These are phyloP conservation scores for Colletotrichum australisinense DNA, from an alignment of 2,329 filamentous ascomycete genomes.

Conservation along the genomic window DNA sequence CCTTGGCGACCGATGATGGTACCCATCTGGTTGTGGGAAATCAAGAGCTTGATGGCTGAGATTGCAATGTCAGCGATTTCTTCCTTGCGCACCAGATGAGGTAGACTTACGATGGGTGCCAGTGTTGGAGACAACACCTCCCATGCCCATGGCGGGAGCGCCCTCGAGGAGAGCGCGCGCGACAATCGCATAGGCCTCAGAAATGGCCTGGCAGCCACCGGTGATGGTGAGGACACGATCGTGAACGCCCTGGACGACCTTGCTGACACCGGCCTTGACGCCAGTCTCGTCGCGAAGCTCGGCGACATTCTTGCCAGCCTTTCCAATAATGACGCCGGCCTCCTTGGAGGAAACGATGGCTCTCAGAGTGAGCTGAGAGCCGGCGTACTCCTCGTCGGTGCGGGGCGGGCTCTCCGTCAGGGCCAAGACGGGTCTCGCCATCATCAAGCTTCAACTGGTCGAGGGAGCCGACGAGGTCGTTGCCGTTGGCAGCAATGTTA, in stretches of 20 bases:
- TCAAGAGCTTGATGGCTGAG: slow-evolving; percentile 93
- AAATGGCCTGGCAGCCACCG: slow-evolving; percentile 87
- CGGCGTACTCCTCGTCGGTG: slow-evolving; percentile 96
- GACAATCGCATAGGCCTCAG: slow-evolving; percentile 93
- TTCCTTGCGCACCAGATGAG: neutral
- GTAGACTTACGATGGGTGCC: slow-evolving; percentile 89
- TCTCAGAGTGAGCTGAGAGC: slow-evolving; percentile 91
- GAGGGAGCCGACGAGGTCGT: slow-evolving; percentile 69
- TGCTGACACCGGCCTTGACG: slow-evolving; percentile 97
- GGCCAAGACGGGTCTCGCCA: slow-evolving; percentile 68
- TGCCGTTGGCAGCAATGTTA: slow-evolving; percentile 66
- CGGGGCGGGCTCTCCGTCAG: slow-evolving; percentile 86
- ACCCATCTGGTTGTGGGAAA: slow-evolving; percentile 99
- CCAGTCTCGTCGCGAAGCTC: slow-evolving; percentile 97
- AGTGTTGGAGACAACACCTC: slow-evolving; percentile 85
- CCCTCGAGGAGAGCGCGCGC: slow-evolving; percentile 92
- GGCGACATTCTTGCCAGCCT: slow-evolving; percentile 97
- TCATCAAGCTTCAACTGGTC: slow-evolving; percentile 76
- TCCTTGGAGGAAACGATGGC: slow-evolving; percentile 99
- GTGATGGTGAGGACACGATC: slow-evolving; percentile 97
- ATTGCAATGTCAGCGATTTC: slow-evolving; percentile 37
- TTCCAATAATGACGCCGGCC: slow-evolving; percentile 98
- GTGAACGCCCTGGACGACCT: slow-evolving; percentile 97
- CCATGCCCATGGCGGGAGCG: slow-evolving; percentile 95
- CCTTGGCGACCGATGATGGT: slow-evolving; percentile 98